phyloP scores from a whole-genome alignment of 306 rosid species.

The Fagus sylvatica region DNA sequence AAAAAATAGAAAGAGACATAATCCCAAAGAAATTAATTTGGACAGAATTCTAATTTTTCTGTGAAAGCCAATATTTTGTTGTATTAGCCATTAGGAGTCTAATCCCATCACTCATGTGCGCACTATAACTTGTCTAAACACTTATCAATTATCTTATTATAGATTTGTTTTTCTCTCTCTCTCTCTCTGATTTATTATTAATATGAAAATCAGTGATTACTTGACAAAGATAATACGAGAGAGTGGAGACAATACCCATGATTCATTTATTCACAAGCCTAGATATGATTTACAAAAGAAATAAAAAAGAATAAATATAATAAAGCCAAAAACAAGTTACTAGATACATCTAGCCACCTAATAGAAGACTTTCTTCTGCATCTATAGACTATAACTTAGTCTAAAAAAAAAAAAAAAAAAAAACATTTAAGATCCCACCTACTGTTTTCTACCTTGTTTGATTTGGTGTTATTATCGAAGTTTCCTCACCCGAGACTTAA shows the following conservation, averaged over 20 bases:
- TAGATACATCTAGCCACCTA: conserved; percentile 22
- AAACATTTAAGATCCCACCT: conserved; percentile 42
- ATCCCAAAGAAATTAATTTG: background rate
- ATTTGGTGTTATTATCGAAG: conserved; percentile 10
- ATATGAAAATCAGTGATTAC: background rate
- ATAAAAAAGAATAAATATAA: conserved; percentile 1
- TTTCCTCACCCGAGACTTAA: conserved; percentile 1
- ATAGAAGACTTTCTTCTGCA: background rate
- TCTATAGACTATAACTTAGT: no score
- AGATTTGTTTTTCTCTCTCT: background rate
- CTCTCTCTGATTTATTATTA: conserved; percentile 9
- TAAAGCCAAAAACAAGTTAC: conserved; percentile 27
- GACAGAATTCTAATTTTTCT: background rate
- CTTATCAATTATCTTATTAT: background rate
- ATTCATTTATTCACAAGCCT: conserved; percentile 30
- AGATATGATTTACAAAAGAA: background rate
- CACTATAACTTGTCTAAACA: conserved; percentile 1
- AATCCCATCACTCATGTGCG: conserved; percentile 20
- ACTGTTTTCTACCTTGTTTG: conserved; percentile 22
- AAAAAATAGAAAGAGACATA: background rate
- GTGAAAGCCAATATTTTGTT: background rate
- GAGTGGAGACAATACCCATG: background rate
- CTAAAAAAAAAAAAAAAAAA: background rate
- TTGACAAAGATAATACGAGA: background rate
- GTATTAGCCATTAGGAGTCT: background rate